These are phyloP conservation scores for Euphorbia pulcherrima DNA, from an alignment of 345 rosid genomes.

Conservation along the genomic window DNA sequence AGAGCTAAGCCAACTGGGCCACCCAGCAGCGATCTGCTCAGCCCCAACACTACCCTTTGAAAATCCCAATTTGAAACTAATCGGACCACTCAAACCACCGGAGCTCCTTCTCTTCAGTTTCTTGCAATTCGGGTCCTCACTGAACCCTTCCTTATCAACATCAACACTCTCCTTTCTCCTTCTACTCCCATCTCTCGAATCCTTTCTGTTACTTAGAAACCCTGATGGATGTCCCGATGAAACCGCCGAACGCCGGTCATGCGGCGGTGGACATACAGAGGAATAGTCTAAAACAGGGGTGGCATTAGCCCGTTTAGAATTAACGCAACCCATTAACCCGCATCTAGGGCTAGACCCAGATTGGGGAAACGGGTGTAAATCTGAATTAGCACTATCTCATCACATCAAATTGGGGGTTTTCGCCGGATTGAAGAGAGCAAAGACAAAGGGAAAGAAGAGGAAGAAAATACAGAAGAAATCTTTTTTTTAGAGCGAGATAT, in stretches of 20 bases:
- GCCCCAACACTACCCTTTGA: slow-evolving; percentile 45
- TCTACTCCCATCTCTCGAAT: slow-evolving; percentile 3
- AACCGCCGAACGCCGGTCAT: slow-evolving; percentile 6
- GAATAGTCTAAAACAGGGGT: slow-evolving; percentile 35
- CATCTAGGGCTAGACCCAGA: slow-evolving; percentile 49
- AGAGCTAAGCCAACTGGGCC: slow-evolving; percentile 75
- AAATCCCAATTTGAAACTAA: slow-evolving; percentile 39
- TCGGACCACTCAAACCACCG: slow-evolving; percentile 23
- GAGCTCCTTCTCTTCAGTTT: slow-evolving; percentile 33
- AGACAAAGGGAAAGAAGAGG: slow-evolving; percentile 8
- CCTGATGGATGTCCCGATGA: slow-evolving; percentile 33
- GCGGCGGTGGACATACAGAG: not conserved
- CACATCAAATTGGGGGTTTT: slow-evolving; percentile 17
- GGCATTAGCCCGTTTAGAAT: slow-evolving; percentile 50
- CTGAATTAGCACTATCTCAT: slow-evolving; percentile 37
- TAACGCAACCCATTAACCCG: slow-evolving; percentile 69
- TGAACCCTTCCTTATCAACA: slow-evolving; percentile 18
- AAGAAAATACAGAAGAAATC: not conserved
- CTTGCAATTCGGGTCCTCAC: slow-evolving; percentile 24
- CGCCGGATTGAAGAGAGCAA: slow-evolving; percentile 8
- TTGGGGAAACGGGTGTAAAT: slow-evolving; percentile 44
- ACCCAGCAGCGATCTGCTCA: slow-evolving; percentile 67
- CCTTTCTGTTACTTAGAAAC: slow-evolving; percentile 13
- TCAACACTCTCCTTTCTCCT: not conserved
- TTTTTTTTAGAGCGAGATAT: slow-evolving; percentile 36